Base-by-base conservation (phyloP, 140 eudicot species). In the Senecio squalidus region DNA sequence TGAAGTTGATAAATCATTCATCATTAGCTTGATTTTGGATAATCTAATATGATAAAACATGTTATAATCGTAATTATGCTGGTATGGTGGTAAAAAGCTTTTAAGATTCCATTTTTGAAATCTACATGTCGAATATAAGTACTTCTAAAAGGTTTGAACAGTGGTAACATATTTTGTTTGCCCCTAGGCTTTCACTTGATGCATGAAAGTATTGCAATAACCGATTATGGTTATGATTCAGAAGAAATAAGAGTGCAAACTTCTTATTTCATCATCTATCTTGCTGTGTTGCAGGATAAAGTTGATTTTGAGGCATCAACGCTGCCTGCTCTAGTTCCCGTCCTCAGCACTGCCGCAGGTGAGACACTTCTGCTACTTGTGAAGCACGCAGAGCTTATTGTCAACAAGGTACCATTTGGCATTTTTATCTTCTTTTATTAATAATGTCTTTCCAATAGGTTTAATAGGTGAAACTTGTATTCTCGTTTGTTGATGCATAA, bases 381-480 rank as follows among this genome's bases (percentile, higher is more conserved):
- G 74, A 92, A 82, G 93, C 96, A 92, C 73, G 94, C 95, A 16
- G 98, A 92, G 76, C 84, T 92, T 62, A 87, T 92, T 72, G 84
- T 92, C 43, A 78, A 79, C 89, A 92, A 92, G 98, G 98, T 92
- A 78, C 74, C 6, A 18, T 29, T 48, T 57, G 25, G 49, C 69
- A 55, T 61, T 38, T 0, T 38, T 38, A 38, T 38, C 14, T 9
- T 0, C 1, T 55, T 41, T 41, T 29, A 10, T 21, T 47, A 29
- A 47, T 62, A 25, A 49, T 50, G 60, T 22, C 22, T 64, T 55
- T 55, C n/a, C 16, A 1, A 45, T 65, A 15, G 43, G 57, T 30
- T 15, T 49, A 41, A 67, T 45, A 54, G 16, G 54, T 43, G 72
- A 41, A 30, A 54, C 64, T 43, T 17, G 34, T 40, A 40, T 20